Conservation (phyloP, 805 yeast genomes). For the Metschnikowia anglica region DNA sequence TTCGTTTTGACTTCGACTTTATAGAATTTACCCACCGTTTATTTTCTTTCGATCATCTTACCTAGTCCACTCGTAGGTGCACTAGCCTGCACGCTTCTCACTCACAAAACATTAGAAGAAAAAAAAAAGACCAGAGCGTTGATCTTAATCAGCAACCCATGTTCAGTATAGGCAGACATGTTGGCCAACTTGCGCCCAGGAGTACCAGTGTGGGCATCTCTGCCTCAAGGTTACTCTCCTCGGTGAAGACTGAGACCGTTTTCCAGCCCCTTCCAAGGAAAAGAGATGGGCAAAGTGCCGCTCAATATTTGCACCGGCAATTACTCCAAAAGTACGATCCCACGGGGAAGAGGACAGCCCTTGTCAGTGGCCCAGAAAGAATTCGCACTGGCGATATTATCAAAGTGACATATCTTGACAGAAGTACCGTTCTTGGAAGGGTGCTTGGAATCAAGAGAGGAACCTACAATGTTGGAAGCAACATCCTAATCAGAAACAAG, state of each 20-base stretch:
- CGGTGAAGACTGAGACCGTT: constrained; percentile 28
- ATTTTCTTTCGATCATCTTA: background rate
- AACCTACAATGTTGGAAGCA: constrained; percentile 62
- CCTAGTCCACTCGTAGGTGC: background rate
- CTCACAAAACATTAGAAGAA: constrained; percentile 4
- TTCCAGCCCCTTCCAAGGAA: constrained; percentile 51
- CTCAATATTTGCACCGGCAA: constrained; percentile 49
- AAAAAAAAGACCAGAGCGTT: background rate
- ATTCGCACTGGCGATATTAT: constrained; percentile 82
- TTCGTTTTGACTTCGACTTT: no score
- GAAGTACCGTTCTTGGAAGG: constrained; percentile 73
- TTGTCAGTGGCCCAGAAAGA: constrained; percentile 48
- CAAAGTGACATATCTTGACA: constrained; percentile 66
- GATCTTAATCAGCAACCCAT: constrained; percentile 3
- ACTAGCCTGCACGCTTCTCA: constrained; percentile 12
- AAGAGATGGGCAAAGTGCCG: constrained; percentile 46
- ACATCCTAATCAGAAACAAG: constrained; percentile 79
- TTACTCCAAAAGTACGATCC: constrained; percentile 66
- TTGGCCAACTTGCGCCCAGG: constrained; percentile 5
- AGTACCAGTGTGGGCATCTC: constrained; percentile 3
- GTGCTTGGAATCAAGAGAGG: constrained; percentile 71
- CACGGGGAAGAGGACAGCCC: constrained; percentile 59
- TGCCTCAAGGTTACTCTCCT: constrained; percentile 3
- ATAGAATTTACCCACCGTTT: no score
- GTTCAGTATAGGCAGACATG: constrained; percentile 8